These are phyloP conservation scores for Coccinonectria pachysandricola DNA, from an alignment of 2,329 filamentous ascomycete species.

Conservation along the genomic window DNA sequence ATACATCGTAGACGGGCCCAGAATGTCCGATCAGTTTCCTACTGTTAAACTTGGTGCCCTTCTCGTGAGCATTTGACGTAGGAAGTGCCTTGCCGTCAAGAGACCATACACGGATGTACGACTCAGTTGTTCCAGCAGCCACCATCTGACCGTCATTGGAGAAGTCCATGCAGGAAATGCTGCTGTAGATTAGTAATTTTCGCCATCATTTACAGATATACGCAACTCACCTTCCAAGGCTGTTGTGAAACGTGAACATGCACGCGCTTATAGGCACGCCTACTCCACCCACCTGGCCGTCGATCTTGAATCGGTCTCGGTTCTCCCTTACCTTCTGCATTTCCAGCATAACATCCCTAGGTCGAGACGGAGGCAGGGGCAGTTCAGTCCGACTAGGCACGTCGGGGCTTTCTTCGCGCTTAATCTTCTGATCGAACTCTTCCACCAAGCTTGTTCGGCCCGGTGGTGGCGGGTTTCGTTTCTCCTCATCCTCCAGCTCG, in stretches of 20 bases:
- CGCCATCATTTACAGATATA: neutral
- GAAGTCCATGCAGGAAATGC: constrained; percentile 89
- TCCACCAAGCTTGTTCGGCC: constrained; percentile 70
- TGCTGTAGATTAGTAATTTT: constrained; percentile 24
- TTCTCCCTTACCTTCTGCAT: constrained; percentile 91
- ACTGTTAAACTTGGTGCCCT: constrained; percentile 50
- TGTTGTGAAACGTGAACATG: constrained; percentile 99
- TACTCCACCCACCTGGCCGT: constrained; percentile 71
- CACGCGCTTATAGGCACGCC: constrained; percentile 78
- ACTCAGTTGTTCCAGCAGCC: constrained; percentile 83
- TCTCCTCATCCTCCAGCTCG: constrained; percentile 78
- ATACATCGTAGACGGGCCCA: constrained; percentile 77
- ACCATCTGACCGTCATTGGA: constrained; percentile 82
- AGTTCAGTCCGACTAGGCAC: constrained; percentile 68
- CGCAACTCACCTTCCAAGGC: constrained; percentile 63
- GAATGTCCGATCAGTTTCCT: constrained; percentile 79
- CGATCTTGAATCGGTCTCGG: constrained; percentile 81
- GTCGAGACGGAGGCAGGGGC: constrained; percentile 77
- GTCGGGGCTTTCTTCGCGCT: constrained; percentile 82
- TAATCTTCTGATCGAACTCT: constrained; percentile 79
- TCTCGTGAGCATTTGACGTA: constrained; percentile 50
- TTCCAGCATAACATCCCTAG: constrained; percentile 85
- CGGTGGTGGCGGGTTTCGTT: constrained; percentile 57
- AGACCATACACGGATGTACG: constrained; percentile 91
- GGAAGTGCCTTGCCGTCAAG: constrained; percentile 74